Base-by-base conservation (phyloP, 164 flowering plant genomes). In the Berberis thunbergii region DNA sequence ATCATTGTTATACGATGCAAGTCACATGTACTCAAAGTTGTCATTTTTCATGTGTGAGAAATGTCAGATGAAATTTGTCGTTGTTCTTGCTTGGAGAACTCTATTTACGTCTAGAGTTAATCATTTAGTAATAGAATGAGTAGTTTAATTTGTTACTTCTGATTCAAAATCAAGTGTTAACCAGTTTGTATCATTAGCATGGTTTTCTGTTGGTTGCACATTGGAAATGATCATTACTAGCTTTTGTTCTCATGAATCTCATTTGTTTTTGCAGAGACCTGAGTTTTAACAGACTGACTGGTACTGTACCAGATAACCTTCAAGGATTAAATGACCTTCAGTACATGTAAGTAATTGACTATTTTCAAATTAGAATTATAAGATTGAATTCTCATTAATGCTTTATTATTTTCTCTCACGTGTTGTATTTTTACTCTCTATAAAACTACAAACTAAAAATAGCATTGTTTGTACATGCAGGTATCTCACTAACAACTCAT, bases 401-500 rank as follows among this genome's bases (percentile, higher is more conserved):
- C 41, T 38, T 1, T 41, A 26, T 2, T 13, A 13, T 40, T 56
- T 56, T 56, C 40, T 3, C 10, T 12, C 3, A 26, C 7, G 10
- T 52, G 55, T 26, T 52, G 55, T 7, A 52, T 52, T 52, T 52
- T 26, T 52, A 6, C 13, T 52, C 55, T 26, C 26, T 26, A 26
- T 26, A 26, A 26, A 26, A 26, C 26, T 26, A 26, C 26, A 26
- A 45, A 7, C 57, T 43, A 41, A 53, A 63, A 56, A 39, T 48
- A 13, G 43, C 12, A 4, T 41, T 63, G 46, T 54, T 10, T 71
- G 12, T 46, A 58, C 6, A 43, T 83, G 68, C 56, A 91, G 98
- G 84, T 83, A 76, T 71, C 79, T 92, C 70, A 77, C 79, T 38
- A 78, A 79, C 69, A 89, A 92, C 74, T 81, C 74, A 44, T 64